Conservation (phyloP, 1,284 basidiomycete species). For the Cryptococcus sp. region DNA sequence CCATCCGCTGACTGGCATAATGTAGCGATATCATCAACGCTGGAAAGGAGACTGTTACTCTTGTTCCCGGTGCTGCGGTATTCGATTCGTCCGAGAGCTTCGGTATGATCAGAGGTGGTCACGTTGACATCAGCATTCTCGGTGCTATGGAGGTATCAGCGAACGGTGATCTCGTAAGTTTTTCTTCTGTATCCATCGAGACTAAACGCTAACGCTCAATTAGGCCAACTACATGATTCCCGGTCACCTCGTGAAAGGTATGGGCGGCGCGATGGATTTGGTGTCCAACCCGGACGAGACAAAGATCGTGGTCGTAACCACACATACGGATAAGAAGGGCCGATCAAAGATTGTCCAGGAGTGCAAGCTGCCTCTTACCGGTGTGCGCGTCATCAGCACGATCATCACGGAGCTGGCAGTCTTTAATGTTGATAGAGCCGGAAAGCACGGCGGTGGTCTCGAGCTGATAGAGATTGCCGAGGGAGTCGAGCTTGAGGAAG, state of each 20-base stretch:
- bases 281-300: conserved; percentile 91
- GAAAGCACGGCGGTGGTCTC: conserved; percentile 62
- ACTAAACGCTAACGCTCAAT: background rate
- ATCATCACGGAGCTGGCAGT: conserved; percentile 91
- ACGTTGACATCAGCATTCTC: conserved; percentile 89
- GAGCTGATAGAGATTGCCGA: conserved; percentile 78
- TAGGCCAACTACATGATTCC: conserved; percentile 93
- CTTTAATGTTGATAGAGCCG: conserved; percentile 76
- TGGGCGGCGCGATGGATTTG: conserved; percentile 95
- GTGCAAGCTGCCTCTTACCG: conserved; percentile 84
- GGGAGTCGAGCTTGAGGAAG: conserved; percentile 79
- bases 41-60: conserved; percentile 76
- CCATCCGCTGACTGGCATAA: conserved; percentile 1
- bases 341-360: conserved; percentile 80
- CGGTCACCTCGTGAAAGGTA: conserved; percentile 85
- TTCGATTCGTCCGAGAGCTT: conserved; percentile 69
- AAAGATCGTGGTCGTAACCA: conserved; percentile 77
- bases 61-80: conserved; percentile 86
- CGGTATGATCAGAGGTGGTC: conserved; percentile 94
- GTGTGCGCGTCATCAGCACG: conserved; percentile 77
- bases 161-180: conserved; percentile 74
- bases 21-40: background rate
- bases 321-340: conserved; percentile 87
- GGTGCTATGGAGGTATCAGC: conserved; percentile 91
- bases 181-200: background rate